Evolutionary conservation across 257 asterid species (phyloP).

Genomic region (Scutellaria minor): DNA sequence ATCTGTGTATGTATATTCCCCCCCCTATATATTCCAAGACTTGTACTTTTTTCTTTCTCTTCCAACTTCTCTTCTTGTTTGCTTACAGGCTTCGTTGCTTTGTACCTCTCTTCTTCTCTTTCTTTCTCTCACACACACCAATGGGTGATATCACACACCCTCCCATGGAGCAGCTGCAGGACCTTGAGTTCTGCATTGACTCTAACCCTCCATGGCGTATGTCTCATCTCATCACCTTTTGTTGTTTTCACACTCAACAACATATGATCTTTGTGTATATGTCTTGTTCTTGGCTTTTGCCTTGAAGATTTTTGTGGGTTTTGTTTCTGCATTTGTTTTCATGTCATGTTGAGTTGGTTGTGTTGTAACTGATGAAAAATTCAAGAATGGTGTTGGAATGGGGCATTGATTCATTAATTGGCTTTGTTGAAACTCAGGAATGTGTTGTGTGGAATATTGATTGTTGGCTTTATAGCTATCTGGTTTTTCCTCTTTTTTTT

Average conservation of each 20-base stretch:
- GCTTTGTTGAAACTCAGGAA: neutral
- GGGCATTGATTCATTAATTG: conserved; percentile 27
- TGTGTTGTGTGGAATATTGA: conserved; percentile 6
- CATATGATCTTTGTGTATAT: conserved; percentile 7
- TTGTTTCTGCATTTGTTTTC: conserved; percentile 19
- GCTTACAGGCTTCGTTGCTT: conserved; percentile 33
- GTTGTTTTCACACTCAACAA: conserved; percentile 13
- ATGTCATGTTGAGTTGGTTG: conserved; percentile 9
- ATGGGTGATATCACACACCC: conserved; percentile 76
- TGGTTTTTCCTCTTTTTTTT: neutral
- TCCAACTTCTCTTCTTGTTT: conserved; percentile 30
- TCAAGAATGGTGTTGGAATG: conserved; percentile 29
- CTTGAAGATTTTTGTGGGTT: conserved; percentile 15
- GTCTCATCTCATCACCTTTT: conserved; percentile 17
- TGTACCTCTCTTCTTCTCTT: conserved; percentile 19
- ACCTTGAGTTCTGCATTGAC: conserved; percentile 89
- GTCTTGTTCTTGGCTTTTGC: neutral
- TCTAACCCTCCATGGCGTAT: conserved; percentile 89
- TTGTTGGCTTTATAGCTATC: neutral
- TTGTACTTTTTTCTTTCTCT: conserved; percentile 28
- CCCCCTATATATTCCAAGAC: conserved; percentile 30
- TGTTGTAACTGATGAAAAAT: neutral
- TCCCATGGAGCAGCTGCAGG: conserved; percentile 90
- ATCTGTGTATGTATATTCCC: neutral
- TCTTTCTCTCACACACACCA: conserved; percentile 22